These are phyloP conservation scores for Collybiopsis confluens DNA, from an alignment of 768 basidiomycete genomes.

Conservation along the genomic window DNA sequence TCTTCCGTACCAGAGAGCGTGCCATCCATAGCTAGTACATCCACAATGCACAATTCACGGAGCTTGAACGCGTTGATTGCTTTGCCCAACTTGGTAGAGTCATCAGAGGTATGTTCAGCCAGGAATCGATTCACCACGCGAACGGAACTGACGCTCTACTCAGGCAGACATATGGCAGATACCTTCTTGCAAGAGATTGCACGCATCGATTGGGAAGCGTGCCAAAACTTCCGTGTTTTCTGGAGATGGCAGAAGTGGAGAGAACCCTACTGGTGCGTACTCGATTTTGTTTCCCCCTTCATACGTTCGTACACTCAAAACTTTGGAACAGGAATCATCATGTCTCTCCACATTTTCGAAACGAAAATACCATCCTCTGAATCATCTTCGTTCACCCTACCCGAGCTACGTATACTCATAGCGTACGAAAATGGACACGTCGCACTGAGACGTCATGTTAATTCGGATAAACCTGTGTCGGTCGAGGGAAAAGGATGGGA, in stretches of 20 bases:
- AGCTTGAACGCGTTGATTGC: constrained; percentile 54
- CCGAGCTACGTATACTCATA: constrained; percentile 57
- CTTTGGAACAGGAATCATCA: constrained; percentile 66
- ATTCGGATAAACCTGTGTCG: constrained; percentile 38
- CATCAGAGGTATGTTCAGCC: constrained; percentile 55
- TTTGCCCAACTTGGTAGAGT: constrained; percentile 86
- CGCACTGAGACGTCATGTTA: constrained; percentile 51
- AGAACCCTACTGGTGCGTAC: constrained; percentile 50
- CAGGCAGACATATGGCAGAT: constrained; percentile 89
- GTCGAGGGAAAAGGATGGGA: constrained; percentile 77
- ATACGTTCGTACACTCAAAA: not conserved
- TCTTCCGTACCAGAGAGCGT: not conserved
- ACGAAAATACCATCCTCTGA: constrained; percentile 20
- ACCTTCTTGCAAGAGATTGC: constrained; percentile 63
- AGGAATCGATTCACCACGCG: not conserved
- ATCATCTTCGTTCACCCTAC: constrained; percentile 23
- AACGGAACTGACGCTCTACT: too few relatives aligned
- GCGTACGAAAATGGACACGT: constrained; percentile 90
- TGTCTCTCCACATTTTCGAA: constrained; percentile 74
- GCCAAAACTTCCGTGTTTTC: constrained; percentile 30
- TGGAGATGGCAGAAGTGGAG: constrained; percentile 41
- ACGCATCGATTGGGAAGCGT: constrained; percentile 79
- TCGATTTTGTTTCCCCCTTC: too few relatives aligned
- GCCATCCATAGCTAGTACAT: constrained; percentile 2
- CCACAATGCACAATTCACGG: not conserved